phyloP scores from a whole-genome alignment of 495 filamentous ascomycete species.

The Cenococcum geophilum region DNA sequence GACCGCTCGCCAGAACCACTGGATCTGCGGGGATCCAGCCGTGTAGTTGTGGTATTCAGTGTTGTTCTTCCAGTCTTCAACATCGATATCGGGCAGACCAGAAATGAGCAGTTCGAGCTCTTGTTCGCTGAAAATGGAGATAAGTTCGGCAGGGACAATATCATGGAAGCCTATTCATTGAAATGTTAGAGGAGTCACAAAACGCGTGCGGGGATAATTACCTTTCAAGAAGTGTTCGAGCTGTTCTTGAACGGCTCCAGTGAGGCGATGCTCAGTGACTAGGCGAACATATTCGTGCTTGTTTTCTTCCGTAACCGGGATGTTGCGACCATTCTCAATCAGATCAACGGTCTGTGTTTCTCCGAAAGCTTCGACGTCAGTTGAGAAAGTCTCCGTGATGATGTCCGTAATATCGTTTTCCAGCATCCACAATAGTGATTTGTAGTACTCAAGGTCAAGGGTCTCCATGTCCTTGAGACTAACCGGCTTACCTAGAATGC shows the following conservation, averaged over 20 bases:
- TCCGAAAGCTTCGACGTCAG: constrained; percentile 89
- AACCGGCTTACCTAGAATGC: constrained; percentile 86
- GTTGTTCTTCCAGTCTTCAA: constrained; percentile 98
- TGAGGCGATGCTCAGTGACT: constrained; percentile 88
- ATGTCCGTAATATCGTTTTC: constrained; percentile 99
- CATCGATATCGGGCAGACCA: constrained; percentile 91
- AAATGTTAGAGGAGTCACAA: constrained; percentile 29
- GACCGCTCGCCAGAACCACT: constrained; percentile 99
- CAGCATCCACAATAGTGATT: constrained; percentile 98
- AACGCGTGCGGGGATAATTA: constrained; percentile 38
- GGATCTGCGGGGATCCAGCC: constrained; percentile 88
- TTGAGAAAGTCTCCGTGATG: constrained; percentile 93
- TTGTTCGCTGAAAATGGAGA: constrained; percentile 98
- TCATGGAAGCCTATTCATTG: constrained; percentile 77
- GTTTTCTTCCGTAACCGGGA: constrained; percentile 94
- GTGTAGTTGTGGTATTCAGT: constrained; percentile 99
- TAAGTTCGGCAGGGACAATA: constrained; percentile 88
- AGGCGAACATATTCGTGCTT: constrained; percentile 95
- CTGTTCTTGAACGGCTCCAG: constrained; percentile 86
- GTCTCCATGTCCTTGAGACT: constrained; percentile 99
- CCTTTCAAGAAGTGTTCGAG: constrained; percentile 92
- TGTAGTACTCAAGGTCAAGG: constrained; percentile 96
- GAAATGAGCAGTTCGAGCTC: constrained; percentile 96
- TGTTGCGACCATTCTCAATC: constrained; percentile 77
- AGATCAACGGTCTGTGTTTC: constrained; percentile 82